Conservation (phyloP, 2,329 filamentous ascomycete genomes). For the Cercospora janseana region DNA sequence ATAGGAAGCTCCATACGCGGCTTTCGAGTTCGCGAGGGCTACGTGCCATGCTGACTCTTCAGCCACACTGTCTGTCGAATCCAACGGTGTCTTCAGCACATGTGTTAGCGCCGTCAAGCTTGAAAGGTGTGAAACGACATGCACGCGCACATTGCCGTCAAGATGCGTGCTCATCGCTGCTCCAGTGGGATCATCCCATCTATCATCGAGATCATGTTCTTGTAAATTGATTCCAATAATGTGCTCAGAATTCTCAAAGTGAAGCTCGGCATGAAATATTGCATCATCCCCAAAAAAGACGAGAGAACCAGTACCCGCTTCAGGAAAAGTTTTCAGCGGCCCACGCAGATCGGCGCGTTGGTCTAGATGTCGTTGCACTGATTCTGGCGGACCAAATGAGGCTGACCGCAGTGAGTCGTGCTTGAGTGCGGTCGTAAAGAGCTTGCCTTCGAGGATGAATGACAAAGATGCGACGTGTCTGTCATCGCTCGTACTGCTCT, state of each 20-base stretch:
- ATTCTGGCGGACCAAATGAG: not conserved
- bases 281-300: constrained; percentile 37
- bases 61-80: not conserved
- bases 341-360: constrained; percentile 20
- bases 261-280: constrained; percentile 28
- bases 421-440: constrained; percentile 11
- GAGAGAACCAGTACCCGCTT: constrained; percentile 23
- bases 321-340: constrained; percentile 27
- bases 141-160: constrained; percentile 29
- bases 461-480: constrained; percentile 11
- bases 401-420: not conserved
- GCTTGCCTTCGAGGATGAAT: constrained; percentile 20
- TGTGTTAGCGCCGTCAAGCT: constrained; percentile 38
- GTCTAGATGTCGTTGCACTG: constrained; percentile 2
- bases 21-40: constrained; percentile 40
- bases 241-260: constrained; percentile 14
- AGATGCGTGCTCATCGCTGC: constrained; percentile 29
- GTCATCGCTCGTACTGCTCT: not conserved
- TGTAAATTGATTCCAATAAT: not conserved
- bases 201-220: constrained; percentile 40
- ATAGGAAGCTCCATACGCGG: constrained; percentile 50
- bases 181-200: constrained; percentile 46
- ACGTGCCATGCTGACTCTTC: constrained; percentile 41
- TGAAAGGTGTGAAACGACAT: constrained; percentile 41
- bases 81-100: constrained; percentile 35